Base-by-base conservation (phyloP, 1,284 basidiomycete genomes). In the Moesziomyces sp. region DNA sequence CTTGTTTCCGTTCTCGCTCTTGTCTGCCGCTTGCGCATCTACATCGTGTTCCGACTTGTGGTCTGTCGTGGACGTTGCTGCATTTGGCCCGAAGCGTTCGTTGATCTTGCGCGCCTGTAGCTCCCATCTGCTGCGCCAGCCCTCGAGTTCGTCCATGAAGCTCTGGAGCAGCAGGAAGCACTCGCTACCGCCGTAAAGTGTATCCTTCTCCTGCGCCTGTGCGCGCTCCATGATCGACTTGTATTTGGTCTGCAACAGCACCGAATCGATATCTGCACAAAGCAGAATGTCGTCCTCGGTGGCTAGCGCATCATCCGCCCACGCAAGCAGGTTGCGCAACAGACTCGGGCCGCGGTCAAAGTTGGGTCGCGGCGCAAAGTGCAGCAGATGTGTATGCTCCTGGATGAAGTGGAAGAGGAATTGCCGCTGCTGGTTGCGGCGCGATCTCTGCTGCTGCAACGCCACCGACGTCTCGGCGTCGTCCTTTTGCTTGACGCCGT, bases 351-450 rank as follows among this genome's bases (percentile, higher is more conserved):
- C 69, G 8, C 65, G 65, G 33, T 68, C 70, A 24, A 73, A 68
- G 52, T 71, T 73, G 47, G 69, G 68, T n/a, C 68, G 46, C 3
- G 74, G 68, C 33, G 69, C 66, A 58, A 70, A 74, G 48, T 77
- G 74, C 14, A 74, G 60, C 50, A 70, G 46, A 16, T 74, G 71
- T 23, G 68, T 68, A 28, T 74, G 67, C 35, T 71, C 65, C 49
- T 77, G 74, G 19, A 77, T 69, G 42, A 66, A 70, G 45, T 77
- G 66, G 35, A 77, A 77, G 14, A 77, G 62, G 49, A 74, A 71
- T 13, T 71, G 59, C 3, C 74, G 58, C 44, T 74, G 61, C 21
- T 69, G 65, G 23, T 70, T 58, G 19, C 70, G 58, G 18, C 61
- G 52, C 14, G 61, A 43, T 28, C 70, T 47, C 26, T 60, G 59